A percentile compares a stretch with the other conserved stretches of the same genome.
phyloP scores from a whole-genome alignment of 768 basidiomycete species.

The Multifurca ochricompacta region DNA sequence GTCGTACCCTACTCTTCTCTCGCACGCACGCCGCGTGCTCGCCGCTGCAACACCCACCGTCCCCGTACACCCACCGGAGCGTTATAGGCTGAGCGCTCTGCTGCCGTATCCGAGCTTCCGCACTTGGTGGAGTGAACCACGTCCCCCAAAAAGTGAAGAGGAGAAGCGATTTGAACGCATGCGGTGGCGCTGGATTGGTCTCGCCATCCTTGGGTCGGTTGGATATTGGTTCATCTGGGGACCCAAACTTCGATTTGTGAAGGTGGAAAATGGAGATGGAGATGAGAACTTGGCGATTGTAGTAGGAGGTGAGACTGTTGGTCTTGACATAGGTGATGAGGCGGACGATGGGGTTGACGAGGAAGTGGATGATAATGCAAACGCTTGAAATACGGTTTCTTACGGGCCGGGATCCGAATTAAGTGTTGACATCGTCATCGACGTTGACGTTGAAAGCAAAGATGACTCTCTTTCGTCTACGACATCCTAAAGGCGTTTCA shows the following conservation, averaged over 20 bases:
- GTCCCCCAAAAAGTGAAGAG: constrained; percentile 29
- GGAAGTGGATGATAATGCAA: not conserved
- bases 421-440: too few relatives aligned
- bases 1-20: constrained; percentile 48
- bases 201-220: constrained; percentile 35
- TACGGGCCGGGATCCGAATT: not conserved
- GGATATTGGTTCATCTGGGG: constrained; percentile 27
- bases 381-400: not conserved
- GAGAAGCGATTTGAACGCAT: constrained; percentile 41
- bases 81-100: constrained; percentile 30
- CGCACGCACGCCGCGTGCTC: constrained; percentile 50
- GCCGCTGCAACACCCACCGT: constrained; percentile 27
- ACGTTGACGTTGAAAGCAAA: not conserved
- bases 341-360: constrained; percentile 14
- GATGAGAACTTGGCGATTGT: constrained; percentile 5
- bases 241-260: constrained; percentile 2
- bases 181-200: constrained; percentile 47
- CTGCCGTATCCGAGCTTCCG: constrained; percentile 13
- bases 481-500: constrained; percentile 77
- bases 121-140: constrained; percentile 27
- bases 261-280: not conserved
- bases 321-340: constrained; percentile 11
- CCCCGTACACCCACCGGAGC: constrained; percentile 25
- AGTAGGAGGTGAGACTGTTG: not conserved
- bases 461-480: constrained; percentile 71